These are phyloP conservation scores for Hirschioporus abietinus DNA, from an alignment of 768 basidiomycete genomes.

Conservation along the genomic window DNA sequence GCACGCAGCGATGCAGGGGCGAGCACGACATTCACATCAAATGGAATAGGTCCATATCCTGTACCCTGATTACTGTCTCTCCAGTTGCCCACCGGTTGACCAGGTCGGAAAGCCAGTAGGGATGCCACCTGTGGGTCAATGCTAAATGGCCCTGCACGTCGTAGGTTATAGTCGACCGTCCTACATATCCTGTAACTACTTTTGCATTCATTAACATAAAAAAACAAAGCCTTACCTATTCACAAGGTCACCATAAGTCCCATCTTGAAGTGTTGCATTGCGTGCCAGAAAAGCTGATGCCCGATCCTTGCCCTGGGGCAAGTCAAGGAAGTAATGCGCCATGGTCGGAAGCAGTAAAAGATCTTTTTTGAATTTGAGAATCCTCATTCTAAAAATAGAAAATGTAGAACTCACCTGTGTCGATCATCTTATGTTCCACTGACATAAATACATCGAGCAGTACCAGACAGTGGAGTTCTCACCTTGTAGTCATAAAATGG, in stretches of 20 bases:
- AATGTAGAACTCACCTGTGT: constrained; percentile 24
- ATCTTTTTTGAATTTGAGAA: constrained; percentile 17
- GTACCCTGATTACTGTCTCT: constrained; percentile 37
- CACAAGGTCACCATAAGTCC: constrained; percentile 34
- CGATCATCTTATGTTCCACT: constrained; percentile 30
- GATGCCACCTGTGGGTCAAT: constrained; percentile 22
- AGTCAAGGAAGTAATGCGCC: constrained; percentile 37
- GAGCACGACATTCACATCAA: constrained; percentile 38
- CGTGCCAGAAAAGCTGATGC: constrained; percentile 27
- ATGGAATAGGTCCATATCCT: constrained; percentile 38
- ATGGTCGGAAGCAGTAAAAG: constrained; percentile 36
- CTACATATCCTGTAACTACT: constrained; percentile 13
- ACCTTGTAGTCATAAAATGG: constrained; percentile 37
- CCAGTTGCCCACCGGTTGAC: constrained; percentile 40
- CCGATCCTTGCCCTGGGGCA: constrained; percentile 35
- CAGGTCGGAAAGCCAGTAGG: constrained; percentile 33
- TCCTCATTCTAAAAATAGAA: neutral
- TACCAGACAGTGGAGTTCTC: neutral
- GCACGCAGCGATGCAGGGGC: constrained; percentile 38
- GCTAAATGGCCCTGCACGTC: constrained; percentile 34
- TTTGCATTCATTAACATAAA: neutral
- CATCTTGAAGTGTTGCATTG: constrained; percentile 35
- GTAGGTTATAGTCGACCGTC: constrained; percentile 35
- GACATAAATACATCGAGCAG: neutral
- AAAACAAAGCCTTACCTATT: constrained; percentile 19